A percentile compares a stretch with the other conserved stretches of the same genome.
phyloP scores from a whole-genome alignment of 2,329 filamentous ascomycete genomes.

The Pseudogymnoascus destructans region DNA sequence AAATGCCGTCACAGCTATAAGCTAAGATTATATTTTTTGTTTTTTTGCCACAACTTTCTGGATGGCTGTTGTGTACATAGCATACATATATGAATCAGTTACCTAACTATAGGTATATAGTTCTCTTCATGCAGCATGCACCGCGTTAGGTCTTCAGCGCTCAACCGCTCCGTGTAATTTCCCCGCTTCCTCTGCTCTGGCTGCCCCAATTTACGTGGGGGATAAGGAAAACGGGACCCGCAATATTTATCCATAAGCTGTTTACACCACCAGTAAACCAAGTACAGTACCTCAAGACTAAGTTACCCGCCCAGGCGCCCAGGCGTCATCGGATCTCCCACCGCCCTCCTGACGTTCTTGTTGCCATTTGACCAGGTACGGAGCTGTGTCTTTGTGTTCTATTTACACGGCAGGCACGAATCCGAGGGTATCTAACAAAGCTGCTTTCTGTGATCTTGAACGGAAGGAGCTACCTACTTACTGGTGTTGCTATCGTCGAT shows the following conservation, averaged over 20 bases:
- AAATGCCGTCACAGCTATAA: background rate
- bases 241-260: conserved; percentile 6
- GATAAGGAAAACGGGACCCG: background rate
- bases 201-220: background rate
- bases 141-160: background rate
- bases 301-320: conserved; percentile 7
- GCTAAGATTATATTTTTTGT: background rate
- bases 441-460: conserved; percentile 5
- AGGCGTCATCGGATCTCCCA: conserved; percentile 4
- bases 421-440: background rate
- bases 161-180: conserved; percentile 3
- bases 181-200: background rate
- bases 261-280: background rate
- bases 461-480: background rate
- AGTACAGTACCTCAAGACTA: background rate
- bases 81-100: background rate
- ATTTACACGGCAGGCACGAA: conserved; percentile 5
- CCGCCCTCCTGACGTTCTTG: background rate
- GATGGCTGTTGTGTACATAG: background rate
- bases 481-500: background rate
- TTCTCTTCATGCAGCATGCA: background rate
- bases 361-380: background rate
- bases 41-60: background rate
- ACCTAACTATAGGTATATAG: background rate
- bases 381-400: conserved; percentile 3